Evolutionary conservation across 371 early-diverging fungal genomes (phyloP).

Genomic region (Batkoa obscura): DNA sequence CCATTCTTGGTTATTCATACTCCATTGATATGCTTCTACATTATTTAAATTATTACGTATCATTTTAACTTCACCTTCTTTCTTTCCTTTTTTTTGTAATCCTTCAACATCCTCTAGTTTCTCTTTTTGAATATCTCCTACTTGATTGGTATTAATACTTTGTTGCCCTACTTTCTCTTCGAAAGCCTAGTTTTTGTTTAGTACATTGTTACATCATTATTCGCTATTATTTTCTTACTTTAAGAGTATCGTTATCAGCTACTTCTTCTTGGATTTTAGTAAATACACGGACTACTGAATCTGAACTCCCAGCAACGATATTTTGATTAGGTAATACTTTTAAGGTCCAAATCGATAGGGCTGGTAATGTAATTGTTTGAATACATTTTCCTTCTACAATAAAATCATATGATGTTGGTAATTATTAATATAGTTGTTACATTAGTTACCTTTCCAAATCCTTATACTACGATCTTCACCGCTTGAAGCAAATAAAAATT

Average conservation of each 20-base stretch:
- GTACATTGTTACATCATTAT: not conserved
- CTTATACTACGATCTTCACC: conserved; percentile 87
- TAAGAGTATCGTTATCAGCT: conserved; percentile 31
- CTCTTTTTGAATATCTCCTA: conserved; percentile 68
- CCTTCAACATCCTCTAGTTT: conserved; percentile 64
- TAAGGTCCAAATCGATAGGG: conserved; percentile 84
- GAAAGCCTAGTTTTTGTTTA: not conserved
- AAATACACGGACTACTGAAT: conserved; percentile 65
- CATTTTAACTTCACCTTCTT: conserved; percentile 82
- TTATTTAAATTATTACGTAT: conserved; percentile 33
- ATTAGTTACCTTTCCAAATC: conserved; percentile 56
- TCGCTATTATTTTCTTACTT: conserved; percentile 13
- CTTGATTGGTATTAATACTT: conserved; percentile 63
- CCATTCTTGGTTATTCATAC: conserved; percentile 41
- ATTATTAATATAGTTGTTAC: not conserved
- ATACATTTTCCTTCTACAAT: conserved; percentile 30
- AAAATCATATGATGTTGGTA: not conserved
- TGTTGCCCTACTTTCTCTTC: conserved; percentile 45
- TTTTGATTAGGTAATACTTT: conserved; percentile 62
- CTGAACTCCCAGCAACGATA: conserved; percentile 70
- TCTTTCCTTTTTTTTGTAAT: conserved; percentile 43
- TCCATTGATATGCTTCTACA: conserved; percentile 74
- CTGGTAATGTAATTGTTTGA: conserved; percentile 75
- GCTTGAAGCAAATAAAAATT: conserved; percentile 49
- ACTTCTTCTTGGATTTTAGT: conserved; percentile 35